Evolutionary conservation across 352 stramenopile genomes (phyloP).

Genomic region (Globisporangium spiculum): DNA sequence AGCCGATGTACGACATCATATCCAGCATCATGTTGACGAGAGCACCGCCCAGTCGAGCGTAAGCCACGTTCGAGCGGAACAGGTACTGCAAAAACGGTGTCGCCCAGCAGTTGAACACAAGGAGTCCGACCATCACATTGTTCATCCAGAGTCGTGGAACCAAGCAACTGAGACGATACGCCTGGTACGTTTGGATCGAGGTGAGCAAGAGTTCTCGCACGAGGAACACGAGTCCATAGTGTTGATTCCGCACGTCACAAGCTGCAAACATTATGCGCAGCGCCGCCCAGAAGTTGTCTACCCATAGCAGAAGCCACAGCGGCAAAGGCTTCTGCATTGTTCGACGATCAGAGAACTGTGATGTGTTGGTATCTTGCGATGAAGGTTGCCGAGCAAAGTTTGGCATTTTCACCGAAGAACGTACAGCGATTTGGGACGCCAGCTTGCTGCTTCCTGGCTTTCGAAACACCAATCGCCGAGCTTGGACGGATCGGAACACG

Average conservation of each 20-base stretch:
- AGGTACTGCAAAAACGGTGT: constrained; percentile 19
- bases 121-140: constrained; percentile 14
- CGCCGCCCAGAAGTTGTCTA: not conserved
- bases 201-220: constrained; percentile 4
- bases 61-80: not conserved
- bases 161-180: constrained; percentile 21
- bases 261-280: not conserved
- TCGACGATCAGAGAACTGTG: not conserved
- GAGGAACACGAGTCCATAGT: constrained; percentile 4
- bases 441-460: constrained; percentile 1
- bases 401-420: not conserved
- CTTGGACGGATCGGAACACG: constrained; percentile 12
- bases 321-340: not conserved
- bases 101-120: constrained; percentile 26
- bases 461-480: constrained; percentile 9
- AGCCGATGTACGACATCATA: constrained; percentile 21
- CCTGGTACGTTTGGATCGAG: constrained; percentile 1
- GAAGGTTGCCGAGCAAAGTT: not conserved
- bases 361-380: not conserved
- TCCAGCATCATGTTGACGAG: constrained; percentile 3
- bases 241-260: not conserved
- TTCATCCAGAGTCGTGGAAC: constrained; percentile 25
- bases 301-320: not conserved
- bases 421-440: not conserved
- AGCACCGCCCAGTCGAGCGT: not conserved